phyloP scores from a whole-genome alignment of 805 yeast species.

The Saccharomycopsis capsularis region DNA sequence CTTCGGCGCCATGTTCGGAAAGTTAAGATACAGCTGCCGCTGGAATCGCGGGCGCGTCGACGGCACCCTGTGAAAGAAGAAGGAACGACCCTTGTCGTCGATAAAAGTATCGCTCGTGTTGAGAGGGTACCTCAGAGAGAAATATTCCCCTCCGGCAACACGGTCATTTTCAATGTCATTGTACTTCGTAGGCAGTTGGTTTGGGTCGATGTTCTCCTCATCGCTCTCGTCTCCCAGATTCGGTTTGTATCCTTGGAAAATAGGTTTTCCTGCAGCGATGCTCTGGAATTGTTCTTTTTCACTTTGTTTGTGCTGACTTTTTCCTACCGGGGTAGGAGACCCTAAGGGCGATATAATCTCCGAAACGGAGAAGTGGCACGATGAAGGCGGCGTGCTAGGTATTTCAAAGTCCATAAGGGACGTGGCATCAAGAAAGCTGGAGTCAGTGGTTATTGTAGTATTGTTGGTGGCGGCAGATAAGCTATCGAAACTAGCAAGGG shows the following conservation, averaged over 20 bases:
- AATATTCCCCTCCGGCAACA: not conserved
- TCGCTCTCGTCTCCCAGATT: no score
- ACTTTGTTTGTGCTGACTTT: not conserved
- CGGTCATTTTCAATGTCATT: no score
- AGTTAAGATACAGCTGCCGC: constrained; percentile 4
- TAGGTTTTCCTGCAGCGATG: no score
- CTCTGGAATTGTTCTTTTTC: no score
- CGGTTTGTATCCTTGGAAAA: no score
- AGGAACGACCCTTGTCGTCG: constrained; percentile 17
- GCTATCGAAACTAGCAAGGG: no score
- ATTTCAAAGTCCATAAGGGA: constrained; percentile 9
- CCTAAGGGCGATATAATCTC: constrained; percentile 15
- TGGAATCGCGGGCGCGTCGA: not conserved
- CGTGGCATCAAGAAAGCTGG: no score
- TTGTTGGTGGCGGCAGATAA: no score
- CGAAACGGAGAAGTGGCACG: constrained; percentile 10
- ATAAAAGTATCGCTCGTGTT: constrained; percentile 9
- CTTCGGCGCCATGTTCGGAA: not conserved
- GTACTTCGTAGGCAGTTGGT: no score
- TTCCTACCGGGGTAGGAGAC: constrained; percentile 11
- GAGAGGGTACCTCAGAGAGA: not conserved
- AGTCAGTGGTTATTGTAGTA: no score
- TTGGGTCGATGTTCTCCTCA: no score
- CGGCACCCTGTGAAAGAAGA: not conserved
- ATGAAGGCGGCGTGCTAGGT: constrained; percentile 18